Base-by-base conservation (phyloP, 768 basidiomycete species). In the Cystofilobasidium macerans region DNA sequence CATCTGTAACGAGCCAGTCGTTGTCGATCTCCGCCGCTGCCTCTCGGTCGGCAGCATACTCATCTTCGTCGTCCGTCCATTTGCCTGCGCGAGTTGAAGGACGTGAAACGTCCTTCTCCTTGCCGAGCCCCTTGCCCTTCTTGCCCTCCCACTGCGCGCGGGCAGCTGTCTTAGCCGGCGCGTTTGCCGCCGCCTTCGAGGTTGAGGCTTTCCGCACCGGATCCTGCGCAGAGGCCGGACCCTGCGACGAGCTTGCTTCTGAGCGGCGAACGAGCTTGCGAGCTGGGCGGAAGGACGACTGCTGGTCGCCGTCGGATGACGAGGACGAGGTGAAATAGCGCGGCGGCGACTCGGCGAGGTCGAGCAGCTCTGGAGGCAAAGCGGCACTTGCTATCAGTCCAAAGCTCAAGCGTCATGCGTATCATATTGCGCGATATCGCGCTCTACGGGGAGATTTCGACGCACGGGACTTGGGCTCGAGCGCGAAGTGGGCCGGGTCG, bases 21-120 rank as follows among this genome's bases (percentile, higher is more conserved):
- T 54, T 16, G 51, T 54, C 51, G 18, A 2, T 30, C 20, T 11
- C 51, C 26, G 28, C 51, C 2, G 18, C 18, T 11, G 28, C 51
- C 3, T 26, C 12, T 16, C 32, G 51, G 22, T 47, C 45, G 45
- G 5, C 11, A 11, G 7, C 48, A 3, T 54, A 16, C 51, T 54
- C 51, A 30, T 54, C 51, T 30, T 54, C 51, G n/a, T 54, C 51
- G 28, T 54, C 51, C 9, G 28, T 54, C 51, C 51, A 54, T 18
- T 54, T 54, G 51, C 51, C 51, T 4, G 2, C 51, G 2, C 30
- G 26, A 12, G 28, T 32, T 7, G 32, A 30, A 8, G 2, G 8
- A 3, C 30, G 26, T 30, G 51, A 54, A 11, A 32, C 32, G 51
- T 54, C 51, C 51, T 54, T 54, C 51, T 54, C 51, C 28, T 54